Conservation (phyloP, 345 rosid species). For the Camelina hispida region DNA sequence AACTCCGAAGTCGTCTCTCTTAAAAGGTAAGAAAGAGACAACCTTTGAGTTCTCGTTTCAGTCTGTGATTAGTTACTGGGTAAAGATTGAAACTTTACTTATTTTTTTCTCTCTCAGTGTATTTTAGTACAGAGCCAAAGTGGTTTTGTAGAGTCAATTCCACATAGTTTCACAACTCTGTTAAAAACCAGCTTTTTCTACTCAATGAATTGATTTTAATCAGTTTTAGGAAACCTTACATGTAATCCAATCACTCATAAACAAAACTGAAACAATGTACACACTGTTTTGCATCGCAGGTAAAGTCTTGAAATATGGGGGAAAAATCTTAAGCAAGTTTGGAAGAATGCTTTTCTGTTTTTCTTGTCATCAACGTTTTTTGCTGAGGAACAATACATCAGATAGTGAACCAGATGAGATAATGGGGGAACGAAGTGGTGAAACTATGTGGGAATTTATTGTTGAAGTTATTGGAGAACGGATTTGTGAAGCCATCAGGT, state of each 20-base stretch:
- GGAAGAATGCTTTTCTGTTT: neutral
- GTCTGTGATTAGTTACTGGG: neutral
- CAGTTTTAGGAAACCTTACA: slow-evolving; percentile 3
- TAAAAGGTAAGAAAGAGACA: neutral
- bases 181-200: neutral
- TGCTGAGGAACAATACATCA: slow-evolving; percentile 41
- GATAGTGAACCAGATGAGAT: slow-evolving; percentile 41
- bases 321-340: slow-evolving; percentile 5
- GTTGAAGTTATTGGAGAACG: slow-evolving; percentile 40
- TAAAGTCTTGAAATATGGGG: slow-evolving; percentile 18
- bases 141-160: neutral
- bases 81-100: neutral
- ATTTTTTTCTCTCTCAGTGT: neutral
- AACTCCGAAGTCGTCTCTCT: neutral
- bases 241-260: slow-evolving; percentile 20
- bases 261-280: slow-evolving; percentile 35
- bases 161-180: too few species aligned
- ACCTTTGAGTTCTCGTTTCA: neutral
- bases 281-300: slow-evolving; percentile 32
- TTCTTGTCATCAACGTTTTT: slow-evolving; percentile 24
- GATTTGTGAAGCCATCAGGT: slow-evolving; percentile 27
- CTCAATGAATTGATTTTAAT: neutral
- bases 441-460: slow-evolving; percentile 39
- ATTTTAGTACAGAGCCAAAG: neutral
- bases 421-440: slow-evolving; percentile 46